Base-by-base conservation (phyloP, 2,329 filamentous ascomycete genomes). In the Biscogniauxia marginata region DNA sequence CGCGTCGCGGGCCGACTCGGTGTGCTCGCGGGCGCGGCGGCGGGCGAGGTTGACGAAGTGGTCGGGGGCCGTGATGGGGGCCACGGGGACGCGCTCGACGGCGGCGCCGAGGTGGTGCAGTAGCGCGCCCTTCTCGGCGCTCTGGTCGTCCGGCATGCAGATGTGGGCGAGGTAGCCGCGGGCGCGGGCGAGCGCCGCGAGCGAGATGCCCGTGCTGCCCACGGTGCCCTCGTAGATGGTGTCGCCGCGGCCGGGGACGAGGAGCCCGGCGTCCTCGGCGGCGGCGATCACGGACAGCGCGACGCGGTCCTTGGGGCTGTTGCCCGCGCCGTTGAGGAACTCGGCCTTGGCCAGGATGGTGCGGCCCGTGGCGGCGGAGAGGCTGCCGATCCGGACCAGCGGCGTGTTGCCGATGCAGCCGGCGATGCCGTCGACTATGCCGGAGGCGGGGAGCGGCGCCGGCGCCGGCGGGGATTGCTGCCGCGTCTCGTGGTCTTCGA, bases 161-260 rank as follows among this genome's bases (percentile, higher is more conserved):
- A 99, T 98, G 74, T 98, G 90, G 25, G 92, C 92, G 63, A 88
- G 84, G 77, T 98, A 98, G 30, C 95, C 95, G 72, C 87, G 84
- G 20, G 95, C 93, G 64, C 93, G 84, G 50, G 91, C 93, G 50
- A 99, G 84, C 0, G 90, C 90, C 2, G 95, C 95, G 8, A 99
- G 81, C 16, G 93, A 97, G 66, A 99, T 98, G 20, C 95, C 95
- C 0, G 95, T 99, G 70, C 91, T 96, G 57, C 95, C 95, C 16
- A 96, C 93, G 1, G 95, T 99, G 63, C 95, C 95, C 77, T 99
- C 95, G 74, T 98, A 99, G 67, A 99, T 92, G 46, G 90, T 96
- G 72, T 99, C 95, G 59, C 93, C 93, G 20, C 89, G 87, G 63
- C 89, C 80, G 0, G 95, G 93, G 0, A 81, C 82, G 47, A 99